These are phyloP conservation scores for Aegle marmelos DNA, from an alignment of 345 rosid genomes.

Conservation along the genomic window DNA sequence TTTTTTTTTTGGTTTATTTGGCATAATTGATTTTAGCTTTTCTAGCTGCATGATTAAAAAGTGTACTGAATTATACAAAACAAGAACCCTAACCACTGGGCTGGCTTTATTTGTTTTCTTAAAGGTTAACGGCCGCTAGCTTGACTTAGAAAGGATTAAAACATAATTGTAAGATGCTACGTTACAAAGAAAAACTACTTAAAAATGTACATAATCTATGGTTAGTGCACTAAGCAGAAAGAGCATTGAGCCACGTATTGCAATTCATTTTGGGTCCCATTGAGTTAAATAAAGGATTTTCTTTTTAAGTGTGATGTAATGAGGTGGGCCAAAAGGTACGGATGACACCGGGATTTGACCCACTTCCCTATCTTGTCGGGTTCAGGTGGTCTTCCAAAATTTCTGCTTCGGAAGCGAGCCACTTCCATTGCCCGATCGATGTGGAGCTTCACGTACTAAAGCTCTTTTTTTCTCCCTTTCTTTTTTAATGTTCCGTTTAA, in stretches of 20 bases:
- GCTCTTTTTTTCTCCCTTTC: neutral
- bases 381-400: neutral
- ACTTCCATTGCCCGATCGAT: neutral
- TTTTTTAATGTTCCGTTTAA: neutral
- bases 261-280: neutral
- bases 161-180: neutral
- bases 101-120: neutral
- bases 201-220: neutral
- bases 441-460: neutral
- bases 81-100: neutral
- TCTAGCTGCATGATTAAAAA: neutral
- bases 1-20: no score
- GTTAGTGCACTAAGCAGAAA: neutral
- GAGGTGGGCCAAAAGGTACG: slow-evolving; percentile 1
- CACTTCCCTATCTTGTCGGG: slow-evolving; percentile 12
- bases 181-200: neutral
- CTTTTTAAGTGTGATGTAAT: neutral
- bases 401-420: neutral
- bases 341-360: slow-evolving; percentile 10
- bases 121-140: neutral
- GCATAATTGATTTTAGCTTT: neutral
- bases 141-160: neutral
- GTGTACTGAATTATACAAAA: neutral
- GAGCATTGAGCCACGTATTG: slow-evolving; percentile 13
- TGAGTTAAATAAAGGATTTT: neutral